Conservation (phyloP, 2,329 filamentous ascomycete species). For the Aureobasidium lini region DNA sequence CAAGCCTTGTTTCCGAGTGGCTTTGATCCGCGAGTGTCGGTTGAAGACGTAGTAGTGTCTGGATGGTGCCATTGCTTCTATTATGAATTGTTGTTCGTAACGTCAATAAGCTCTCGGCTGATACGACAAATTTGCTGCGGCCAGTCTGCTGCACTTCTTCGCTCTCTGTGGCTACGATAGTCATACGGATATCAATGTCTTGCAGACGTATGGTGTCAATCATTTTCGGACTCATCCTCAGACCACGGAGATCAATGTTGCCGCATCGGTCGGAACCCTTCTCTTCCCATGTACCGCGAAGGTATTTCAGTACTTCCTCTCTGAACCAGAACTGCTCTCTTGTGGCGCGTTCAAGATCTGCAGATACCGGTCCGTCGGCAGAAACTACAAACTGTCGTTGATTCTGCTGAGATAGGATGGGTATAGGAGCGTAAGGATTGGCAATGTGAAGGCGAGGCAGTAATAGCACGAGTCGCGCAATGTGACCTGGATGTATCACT, state of each 20-base stretch:
- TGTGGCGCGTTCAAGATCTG: conserved; percentile 68
- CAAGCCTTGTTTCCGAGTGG: conserved; percentile 63
- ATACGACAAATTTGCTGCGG: conserved; percentile 39
- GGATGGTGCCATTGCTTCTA: conserved; percentile 58
- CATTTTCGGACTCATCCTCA: conserved; percentile 69
- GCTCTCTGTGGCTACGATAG: conserved; percentile 13
- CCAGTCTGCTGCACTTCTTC: conserved; percentile 33
- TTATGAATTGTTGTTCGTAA: conserved; percentile 69
- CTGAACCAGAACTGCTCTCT: conserved; percentile 90
- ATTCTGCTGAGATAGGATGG: conserved; percentile 70
- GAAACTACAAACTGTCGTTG: conserved; percentile 91
- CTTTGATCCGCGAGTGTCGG: conserved; percentile 65
- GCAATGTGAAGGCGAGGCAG: conserved; percentile 67
- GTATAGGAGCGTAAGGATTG: conserved; percentile 71
- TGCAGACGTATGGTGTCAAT: conserved; percentile 76
- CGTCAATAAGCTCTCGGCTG: conserved; percentile 58
- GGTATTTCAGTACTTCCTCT: conserved; percentile 64
- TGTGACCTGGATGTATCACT: conserved; percentile 51
- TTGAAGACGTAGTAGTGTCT: conserved; percentile 66
- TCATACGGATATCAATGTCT: conserved; percentile 39
- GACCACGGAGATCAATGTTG: conserved; percentile 65
- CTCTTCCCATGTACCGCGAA: conserved; percentile 66
- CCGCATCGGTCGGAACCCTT: conserved; percentile 53
- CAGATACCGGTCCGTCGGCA: conserved; percentile 61
- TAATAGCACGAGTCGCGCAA: conserved; percentile 67